Evolutionary conservation across 352 stramenopile genomes (phyloP).

Genomic region (Phytophthora rubi): DNA sequence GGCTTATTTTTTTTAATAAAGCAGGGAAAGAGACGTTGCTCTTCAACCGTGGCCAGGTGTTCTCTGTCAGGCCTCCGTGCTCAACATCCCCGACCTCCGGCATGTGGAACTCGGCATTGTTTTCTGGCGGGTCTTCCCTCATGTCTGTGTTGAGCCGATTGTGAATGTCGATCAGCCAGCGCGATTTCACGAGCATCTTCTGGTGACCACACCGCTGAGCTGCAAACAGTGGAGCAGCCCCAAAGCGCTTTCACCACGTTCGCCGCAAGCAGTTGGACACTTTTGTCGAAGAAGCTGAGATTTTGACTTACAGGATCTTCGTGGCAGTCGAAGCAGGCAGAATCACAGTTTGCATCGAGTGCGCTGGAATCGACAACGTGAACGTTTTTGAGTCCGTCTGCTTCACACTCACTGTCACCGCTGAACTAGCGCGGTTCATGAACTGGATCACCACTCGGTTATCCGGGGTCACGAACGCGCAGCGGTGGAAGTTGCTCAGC

Average conservation of each 20-base stretch:
- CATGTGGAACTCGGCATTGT: slow-evolving; percentile 83
- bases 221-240: slow-evolving; percentile 87
- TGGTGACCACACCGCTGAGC: slow-evolving; percentile 85
- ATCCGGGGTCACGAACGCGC: slow-evolving; percentile 50
- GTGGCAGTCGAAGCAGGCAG: slow-evolving; percentile 17
- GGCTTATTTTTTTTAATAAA: no score
- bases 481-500: slow-evolving; percentile 42
- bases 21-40: slow-evolving; percentile 7
- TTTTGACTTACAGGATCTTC: slow-evolving; percentile 15
- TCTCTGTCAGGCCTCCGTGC: slow-evolving; percentile 18
- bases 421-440: slow-evolving; percentile 45
- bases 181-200: slow-evolving; percentile 88
- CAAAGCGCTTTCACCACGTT: slow-evolving; percentile 88
- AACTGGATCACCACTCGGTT: slow-evolving; percentile 51
- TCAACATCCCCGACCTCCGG: slow-evolving; percentile 56
- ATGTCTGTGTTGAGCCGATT: slow-evolving; percentile 90
- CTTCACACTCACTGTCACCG: slow-evolving; percentile 43
- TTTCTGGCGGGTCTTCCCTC: slow-evolving; percentile 83
- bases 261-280: not conserved
- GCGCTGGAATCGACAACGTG: slow-evolving; percentile 17
- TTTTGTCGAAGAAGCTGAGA: slow-evolving; percentile 47
- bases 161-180: slow-evolving; percentile 90
- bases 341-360: slow-evolving; percentile 34
- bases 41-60: slow-evolving; percentile 47
- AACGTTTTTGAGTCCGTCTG: slow-evolving; percentile 32